phyloP scores from a whole-genome alignment of 2,329 filamentous ascomycete species.

The Bipolaris oryzae region DNA sequence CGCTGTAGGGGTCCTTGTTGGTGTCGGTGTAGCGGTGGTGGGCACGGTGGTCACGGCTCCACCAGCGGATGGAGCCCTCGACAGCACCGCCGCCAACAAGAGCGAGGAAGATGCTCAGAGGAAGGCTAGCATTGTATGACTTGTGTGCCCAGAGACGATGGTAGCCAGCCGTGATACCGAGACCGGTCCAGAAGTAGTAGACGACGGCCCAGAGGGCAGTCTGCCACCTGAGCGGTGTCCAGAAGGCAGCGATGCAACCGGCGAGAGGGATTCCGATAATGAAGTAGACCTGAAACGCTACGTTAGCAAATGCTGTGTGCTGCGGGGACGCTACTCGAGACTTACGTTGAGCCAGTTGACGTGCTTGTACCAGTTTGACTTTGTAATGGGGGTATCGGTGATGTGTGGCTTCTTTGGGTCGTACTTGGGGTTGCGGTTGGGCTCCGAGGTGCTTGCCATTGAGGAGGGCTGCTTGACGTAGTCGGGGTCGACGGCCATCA shows the following conservation, averaged over 20 bases:
- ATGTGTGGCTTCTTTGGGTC: conserved; percentile 81
- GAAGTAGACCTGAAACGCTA: conserved; percentile 72
- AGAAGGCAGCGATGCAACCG: conserved; percentile 77
- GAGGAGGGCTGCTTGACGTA: conserved; percentile 54
- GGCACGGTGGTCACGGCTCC: conserved; percentile 57
- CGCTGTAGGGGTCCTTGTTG: conserved; percentile 59
- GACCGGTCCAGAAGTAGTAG: conserved; percentile 85
- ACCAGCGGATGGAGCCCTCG: conserved; percentile 59
- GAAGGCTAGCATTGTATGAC: conserved; percentile 53
- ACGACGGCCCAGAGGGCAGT: conserved; percentile 75
- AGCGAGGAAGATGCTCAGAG: conserved; percentile 57
- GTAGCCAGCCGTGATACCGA: conserved; percentile 66
- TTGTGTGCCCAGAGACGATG: conserved; percentile 75
- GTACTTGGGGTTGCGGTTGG: conserved; percentile 58
- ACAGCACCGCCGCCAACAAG: conserved; percentile 56
- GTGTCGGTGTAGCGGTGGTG: conserved; percentile 61
- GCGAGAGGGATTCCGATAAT: conserved; percentile 78
- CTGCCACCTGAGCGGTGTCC: conserved; percentile 75
- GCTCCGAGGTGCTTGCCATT: conserved; percentile 58
- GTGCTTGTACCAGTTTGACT: conserved; percentile 87
- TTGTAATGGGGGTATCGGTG: conserved; percentile 79
- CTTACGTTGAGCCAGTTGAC: conserved; percentile 90
- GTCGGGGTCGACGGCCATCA: conserved; percentile 57
- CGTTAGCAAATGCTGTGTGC: conserved; percentile 19
- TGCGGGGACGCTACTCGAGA: background rate